Evolutionary conservation across 139 green algal species (phyloP).

Genomic region (Picochlorum sp.): DNA sequence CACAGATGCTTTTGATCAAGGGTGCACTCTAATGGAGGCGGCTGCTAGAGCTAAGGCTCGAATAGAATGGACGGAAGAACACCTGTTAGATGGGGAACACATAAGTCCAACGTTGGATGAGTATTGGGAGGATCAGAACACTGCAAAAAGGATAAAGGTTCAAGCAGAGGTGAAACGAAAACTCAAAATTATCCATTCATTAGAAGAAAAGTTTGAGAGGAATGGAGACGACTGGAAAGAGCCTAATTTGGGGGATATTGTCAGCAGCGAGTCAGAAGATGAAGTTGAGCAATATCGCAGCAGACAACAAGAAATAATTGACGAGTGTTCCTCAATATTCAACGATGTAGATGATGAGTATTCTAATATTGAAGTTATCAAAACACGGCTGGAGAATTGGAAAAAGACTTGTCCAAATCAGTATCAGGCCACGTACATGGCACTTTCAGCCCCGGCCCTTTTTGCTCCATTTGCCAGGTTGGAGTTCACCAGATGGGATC

Average conservation of each 20-base stretch:
- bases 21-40: conserved; percentile 16
- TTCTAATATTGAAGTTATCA: conserved; percentile 43
- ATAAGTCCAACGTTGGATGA: conserved; percentile 64
- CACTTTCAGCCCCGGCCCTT: conserved; percentile 52
- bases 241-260: conserved; percentile 3
- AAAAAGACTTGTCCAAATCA: conserved; percentile 44
- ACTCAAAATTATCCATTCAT: conserved; percentile 1
- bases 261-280: conserved; percentile 9
- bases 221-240: background rate
- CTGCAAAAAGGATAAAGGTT: conserved; percentile 34
- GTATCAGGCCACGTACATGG: conserved; percentile 73
- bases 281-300: conserved; percentile 43
- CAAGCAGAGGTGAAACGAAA: conserved; percentile 7
- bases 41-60: conserved; percentile 27
- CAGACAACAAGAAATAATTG: background rate
- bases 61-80: background rate
- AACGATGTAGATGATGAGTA: conserved; percentile 72
- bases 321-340: conserved; percentile 52
- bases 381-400: conserved; percentile 49
- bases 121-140: conserved; percentile 73
- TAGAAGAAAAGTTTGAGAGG: background rate
- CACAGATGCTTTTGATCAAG: conserved; percentile 35
- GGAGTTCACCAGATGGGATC: conserved; percentile 87
- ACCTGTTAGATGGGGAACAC: background rate
- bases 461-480: conserved; percentile 88